Percentiles rank a stretch among this genome's conserved stretches.
Conservation (phyloP, 768 basidiomycete genomes). For the Collybia mongolica region DNA sequence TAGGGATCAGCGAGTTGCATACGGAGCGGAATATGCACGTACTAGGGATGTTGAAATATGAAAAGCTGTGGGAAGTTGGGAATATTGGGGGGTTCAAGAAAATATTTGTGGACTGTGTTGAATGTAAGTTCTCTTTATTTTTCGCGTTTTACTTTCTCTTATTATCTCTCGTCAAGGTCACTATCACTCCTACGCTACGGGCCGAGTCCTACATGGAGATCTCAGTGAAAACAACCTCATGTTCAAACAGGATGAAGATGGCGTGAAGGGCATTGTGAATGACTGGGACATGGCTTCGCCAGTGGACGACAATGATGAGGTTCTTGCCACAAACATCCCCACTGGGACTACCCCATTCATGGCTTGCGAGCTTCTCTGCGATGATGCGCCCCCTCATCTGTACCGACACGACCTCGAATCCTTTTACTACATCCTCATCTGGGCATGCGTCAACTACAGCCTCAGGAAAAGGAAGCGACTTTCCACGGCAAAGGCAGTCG, state of each 20-base stretch:
- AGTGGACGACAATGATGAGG: conserved; percentile 7
- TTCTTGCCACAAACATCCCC: conserved; percentile 9
- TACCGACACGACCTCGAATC: conserved; percentile 23
- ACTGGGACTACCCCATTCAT: conserved; percentile 28
- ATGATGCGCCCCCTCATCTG: conserved; percentile 7
- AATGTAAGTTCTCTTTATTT: conserved; percentile 20
- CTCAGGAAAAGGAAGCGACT: conserved; percentile 8
- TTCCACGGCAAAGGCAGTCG: background rate
- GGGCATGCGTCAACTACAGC: conserved; percentile 18
- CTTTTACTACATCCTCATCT: conserved; percentile 24
- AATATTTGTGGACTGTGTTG: conserved; percentile 25
- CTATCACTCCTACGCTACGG: conserved; percentile 16
- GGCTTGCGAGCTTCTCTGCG: conserved; percentile 23
- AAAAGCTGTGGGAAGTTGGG: conserved; percentile 18
- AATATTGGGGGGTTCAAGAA: conserved; percentile 22
- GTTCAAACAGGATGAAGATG: conserved; percentile 9
- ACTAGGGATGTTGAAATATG: conserved; percentile 16
- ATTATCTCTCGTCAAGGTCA: conserved; percentile 15
- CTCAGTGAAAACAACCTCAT: conserved; percentile 30
- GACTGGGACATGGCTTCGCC: conserved; percentile 25
- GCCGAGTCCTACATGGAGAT: conserved; percentile 27
- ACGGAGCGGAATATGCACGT: conserved; percentile 15
- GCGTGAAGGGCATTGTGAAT: conserved; percentile 20
- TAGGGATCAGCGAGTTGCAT: background rate
- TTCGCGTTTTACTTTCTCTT: background rate